Conservation (phyloP, 2,329 filamentous ascomycete genomes). For the Dactylellina leptospora region DNA sequence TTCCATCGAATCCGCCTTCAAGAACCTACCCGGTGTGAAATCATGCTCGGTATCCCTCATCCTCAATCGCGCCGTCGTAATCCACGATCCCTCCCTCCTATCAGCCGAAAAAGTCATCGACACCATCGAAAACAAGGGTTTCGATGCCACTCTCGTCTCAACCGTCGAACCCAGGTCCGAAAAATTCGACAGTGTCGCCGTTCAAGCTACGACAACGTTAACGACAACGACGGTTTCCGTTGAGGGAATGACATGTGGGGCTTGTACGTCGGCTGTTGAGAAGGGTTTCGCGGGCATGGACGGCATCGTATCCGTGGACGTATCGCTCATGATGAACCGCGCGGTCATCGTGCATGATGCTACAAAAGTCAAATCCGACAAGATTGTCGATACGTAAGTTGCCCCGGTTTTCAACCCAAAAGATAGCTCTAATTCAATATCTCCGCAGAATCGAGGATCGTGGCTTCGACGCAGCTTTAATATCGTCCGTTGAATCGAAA, state of each 20-base stretch:
- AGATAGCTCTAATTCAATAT: conserved; percentile 76
- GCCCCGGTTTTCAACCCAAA: conserved; percentile 66
- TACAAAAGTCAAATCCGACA: conserved; percentile 74
- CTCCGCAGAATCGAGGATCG: conserved; percentile 71
- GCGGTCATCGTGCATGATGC: conserved; percentile 94
- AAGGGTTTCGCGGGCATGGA: conserved; percentile 82
- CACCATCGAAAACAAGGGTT: conserved; percentile 84
- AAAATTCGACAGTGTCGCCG: conserved; percentile 57
- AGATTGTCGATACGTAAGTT: conserved; percentile 64
- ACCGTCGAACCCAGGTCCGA: conserved; percentile 62
- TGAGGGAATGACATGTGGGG: conserved; percentile 90
- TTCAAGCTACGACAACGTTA: too few relatives aligned
- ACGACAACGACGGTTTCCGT: conserved; percentile 90
- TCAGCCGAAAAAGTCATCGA: conserved; percentile 30
- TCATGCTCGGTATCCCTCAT: conserved; percentile 95
- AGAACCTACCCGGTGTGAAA: conserved; percentile 77
- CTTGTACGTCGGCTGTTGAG: conserved; percentile 95
- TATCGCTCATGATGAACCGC: conserved; percentile 93
- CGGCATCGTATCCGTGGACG: conserved; percentile 84
- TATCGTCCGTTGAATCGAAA: conserved; percentile 57
- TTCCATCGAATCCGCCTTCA: conserved; percentile 81
- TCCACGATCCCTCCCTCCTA: conserved; percentile 72
- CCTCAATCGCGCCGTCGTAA: conserved; percentile 87
- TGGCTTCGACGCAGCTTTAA: conserved; percentile 82
- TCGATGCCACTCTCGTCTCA: conserved; percentile 83